Percentiles rank a stretch among this genome's conserved stretches.
Evolutionary conservation across 345 rosid genomes (phyloP).

Genomic region (Dimocarpus longan): DNA sequence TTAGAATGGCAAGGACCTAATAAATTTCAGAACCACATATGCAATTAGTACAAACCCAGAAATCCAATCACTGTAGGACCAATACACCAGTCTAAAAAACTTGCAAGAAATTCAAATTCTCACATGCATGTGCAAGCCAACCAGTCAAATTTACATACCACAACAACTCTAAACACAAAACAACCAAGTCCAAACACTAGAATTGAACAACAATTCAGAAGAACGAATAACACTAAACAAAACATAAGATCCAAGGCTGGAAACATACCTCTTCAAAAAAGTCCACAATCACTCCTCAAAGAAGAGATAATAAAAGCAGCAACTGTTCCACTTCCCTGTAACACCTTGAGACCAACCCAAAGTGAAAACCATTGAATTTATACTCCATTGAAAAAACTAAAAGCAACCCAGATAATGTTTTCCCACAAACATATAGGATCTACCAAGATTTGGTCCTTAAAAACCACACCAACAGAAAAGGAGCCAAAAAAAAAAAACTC

Average conservation of each 20-base stretch:
- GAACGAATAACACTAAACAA: neutral
- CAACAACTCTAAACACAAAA: constrained; percentile 5
- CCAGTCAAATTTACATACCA: neutral
- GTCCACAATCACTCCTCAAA: constrained; percentile 33
- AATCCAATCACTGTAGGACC: constrained; percentile 9
- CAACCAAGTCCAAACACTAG: neutral
- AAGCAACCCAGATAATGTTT: constrained; percentile 30
- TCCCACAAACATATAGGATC: constrained; percentile 31
- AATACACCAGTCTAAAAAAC: neutral
- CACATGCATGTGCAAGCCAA: neutral
- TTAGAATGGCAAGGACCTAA: neutral
- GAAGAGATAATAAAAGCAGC: constrained; percentile 32
- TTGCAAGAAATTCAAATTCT: neutral
- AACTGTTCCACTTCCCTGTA: constrained; percentile 30
- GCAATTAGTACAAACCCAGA: constrained; percentile 5
- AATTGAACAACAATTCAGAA: constrained; percentile 3
- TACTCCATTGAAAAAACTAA: constrained; percentile 27
- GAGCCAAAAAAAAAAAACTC: neutral
- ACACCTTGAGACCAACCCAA: constrained; percentile 27
- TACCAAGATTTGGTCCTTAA: constrained; percentile 21
- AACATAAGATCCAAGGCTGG: constrained; percentile 7
- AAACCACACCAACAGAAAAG: neutral
- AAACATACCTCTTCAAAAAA: constrained; percentile 28
- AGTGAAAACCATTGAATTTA: constrained; percentile 30
- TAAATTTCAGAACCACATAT: neutral